phyloP scores from a whole-genome alignment of 129 eudicot species.

The Oenanthe sinensis region DNA sequence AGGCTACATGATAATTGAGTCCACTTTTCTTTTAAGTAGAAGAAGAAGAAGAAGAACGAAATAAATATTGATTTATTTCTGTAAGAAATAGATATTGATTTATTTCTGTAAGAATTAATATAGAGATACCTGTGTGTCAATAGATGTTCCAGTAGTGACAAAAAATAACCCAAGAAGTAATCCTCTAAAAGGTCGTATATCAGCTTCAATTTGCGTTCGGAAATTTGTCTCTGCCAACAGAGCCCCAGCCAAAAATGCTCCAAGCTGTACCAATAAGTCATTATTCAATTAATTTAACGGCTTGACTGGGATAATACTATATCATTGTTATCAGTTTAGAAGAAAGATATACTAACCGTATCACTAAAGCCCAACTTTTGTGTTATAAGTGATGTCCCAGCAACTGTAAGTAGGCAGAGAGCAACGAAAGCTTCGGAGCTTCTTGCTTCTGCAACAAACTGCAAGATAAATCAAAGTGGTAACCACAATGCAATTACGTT shows the following conservation, averaged over 20 bases:
- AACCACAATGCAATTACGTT: not conserved
- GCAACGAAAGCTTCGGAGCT: constrained; percentile 99
- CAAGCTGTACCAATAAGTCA: constrained; percentile 52
- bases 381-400: constrained; percentile 95
- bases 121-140: constrained; percentile 70
- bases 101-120: not conserved
- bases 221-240: constrained; percentile 89
- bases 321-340: not conserved
- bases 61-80: too few species aligned
- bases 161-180: constrained; percentile 92
- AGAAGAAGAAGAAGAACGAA: not conserved
- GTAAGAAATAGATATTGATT: not conserved
- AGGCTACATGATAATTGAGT: not conserved
- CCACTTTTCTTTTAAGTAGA: not conserved
- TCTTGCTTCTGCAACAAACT: constrained; percentile 97
- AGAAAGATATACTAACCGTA: constrained; percentile 47
- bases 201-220: constrained; percentile 97
- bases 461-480: constrained; percentile 21
- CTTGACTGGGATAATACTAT: not conserved
- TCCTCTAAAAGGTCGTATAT: constrained; percentile 96
- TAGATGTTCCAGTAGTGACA: constrained; percentile 97
- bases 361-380: constrained; percentile 98
- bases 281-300: constrained; percentile 9
- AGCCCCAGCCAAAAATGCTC: constrained; percentile 98
- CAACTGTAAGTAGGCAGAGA: constrained; percentile 91